These are phyloP conservation scores for Pleurotus platypus DNA, from an alignment of 768 basidiomycete species.

Conservation along the genomic window DNA sequence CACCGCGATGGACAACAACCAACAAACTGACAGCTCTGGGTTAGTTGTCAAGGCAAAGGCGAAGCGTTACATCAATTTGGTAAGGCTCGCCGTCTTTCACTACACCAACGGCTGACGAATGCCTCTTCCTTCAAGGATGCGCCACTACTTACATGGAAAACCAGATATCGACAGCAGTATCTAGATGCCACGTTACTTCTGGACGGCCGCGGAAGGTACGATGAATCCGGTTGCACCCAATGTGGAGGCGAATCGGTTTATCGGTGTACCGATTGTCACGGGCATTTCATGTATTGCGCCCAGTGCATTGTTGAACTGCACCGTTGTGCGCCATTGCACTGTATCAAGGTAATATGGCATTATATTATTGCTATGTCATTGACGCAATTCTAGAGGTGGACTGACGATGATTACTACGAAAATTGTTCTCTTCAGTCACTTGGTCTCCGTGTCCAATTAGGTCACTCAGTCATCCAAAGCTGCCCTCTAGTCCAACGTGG, in stretches of 20 bases:
- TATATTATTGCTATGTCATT: neutral
- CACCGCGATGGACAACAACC: too few species aligned
- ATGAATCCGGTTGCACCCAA: constrained; percentile 6
- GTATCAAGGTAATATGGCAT: constrained; percentile 12
- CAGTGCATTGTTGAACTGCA: too few species aligned
- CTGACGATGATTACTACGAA: too few species aligned
- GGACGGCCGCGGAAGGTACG: constrained; percentile 13
- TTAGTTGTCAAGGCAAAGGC: constrained; percentile 3
- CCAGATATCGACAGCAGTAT: constrained; percentile 6
- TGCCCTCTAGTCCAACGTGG: constrained; percentile 9
- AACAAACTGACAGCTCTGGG: too few species aligned
- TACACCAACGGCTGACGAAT: neutral
- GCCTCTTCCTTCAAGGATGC: constrained; percentile 10
- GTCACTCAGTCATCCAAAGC: constrained; percentile 11
- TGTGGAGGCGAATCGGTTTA: neutral
- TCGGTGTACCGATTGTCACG: constrained; percentile 15
- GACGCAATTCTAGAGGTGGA: neutral
- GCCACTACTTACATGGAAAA: constrained; percentile 10
- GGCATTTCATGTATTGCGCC: neutral
- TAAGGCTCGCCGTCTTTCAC: neutral
- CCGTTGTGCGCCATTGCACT: constrained; percentile 11
- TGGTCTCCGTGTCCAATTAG: constrained; percentile 7
- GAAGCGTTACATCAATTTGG: constrained; percentile 14
- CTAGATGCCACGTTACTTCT: constrained; percentile 10
- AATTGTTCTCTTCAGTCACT: too few species aligned